Evolutionary conservation across 345 rosid genomes (phyloP), one percentile per base, ranked within the genome.

Genomic region (Physaria fendleri): DNA sequence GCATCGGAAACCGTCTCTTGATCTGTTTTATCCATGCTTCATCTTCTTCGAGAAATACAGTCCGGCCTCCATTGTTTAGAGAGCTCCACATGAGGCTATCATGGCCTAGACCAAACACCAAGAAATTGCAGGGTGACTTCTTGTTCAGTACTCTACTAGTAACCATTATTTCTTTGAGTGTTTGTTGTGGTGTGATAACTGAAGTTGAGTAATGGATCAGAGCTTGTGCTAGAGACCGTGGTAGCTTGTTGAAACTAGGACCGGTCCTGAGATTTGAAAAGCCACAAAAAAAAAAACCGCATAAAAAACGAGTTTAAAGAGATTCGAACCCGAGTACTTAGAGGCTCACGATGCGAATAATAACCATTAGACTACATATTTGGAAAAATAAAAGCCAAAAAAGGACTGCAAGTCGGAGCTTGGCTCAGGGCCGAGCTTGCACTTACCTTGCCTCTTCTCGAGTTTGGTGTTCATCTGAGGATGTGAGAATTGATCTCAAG

Each of bases 71-170:
- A n/a, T 80, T 68, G 78, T 93, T 93, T 14, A 89, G 91, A 2
- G 94, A 64, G 60, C 77, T 71, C 99, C 97, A 93, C 99, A 89
- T 83, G 12, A 93, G 80, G 54, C 97, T 89, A 54, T 89, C 97
- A 18, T 83, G 95, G 21, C 99, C 94, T 5, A 93, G 71, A 11
- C 99, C 97, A 25, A 93, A 93, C 47, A 89, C 94, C 65, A 93
- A 71, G 79, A 89, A 93, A 60, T 93, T 88, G 75, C 97, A 89
- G 0, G 99, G 97, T 1, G 97, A 78, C 41, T 82, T 89, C 62
- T 69, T 78, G 27, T 73, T 83, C 7, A 93, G 68, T 7, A 85
- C 74, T 35, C 68, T 64, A 27, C 85, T 81, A 1, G 80, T 74
- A 29, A 89, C 85, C 0, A 77, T 69, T 51, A 93, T 87, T 57